Conservation (phyloP, 139 green algal species). For the Chlorella vulgaris region DNA sequence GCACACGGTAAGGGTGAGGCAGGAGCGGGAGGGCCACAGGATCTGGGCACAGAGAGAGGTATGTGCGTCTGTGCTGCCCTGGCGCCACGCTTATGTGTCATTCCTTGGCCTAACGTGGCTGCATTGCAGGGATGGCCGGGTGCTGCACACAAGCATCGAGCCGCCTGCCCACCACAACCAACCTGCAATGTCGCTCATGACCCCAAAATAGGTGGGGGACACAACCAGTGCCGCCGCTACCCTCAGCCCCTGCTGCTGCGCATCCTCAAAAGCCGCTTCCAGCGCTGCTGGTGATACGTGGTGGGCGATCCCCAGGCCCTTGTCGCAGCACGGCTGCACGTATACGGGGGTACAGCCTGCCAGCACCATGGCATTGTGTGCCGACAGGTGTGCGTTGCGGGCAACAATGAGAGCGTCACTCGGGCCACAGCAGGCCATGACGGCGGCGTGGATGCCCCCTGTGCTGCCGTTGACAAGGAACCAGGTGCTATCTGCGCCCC, state of each 20-base stretch:
- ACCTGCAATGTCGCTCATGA: slow-evolving; percentile 63
- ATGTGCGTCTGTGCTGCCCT: no score
- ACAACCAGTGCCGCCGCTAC: slow-evolving; percentile 74
- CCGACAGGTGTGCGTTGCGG: slow-evolving; percentile 86
- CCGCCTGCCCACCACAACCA: background rate
- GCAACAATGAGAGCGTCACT: slow-evolving; percentile 74
- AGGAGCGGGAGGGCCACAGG: background rate
- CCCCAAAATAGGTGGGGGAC: slow-evolving; percentile 91
- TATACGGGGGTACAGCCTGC: slow-evolving; percentile 47
- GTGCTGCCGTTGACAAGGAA: slow-evolving; percentile 95
- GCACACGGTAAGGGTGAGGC: background rate
- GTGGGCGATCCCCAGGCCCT: slow-evolving; percentile 58
- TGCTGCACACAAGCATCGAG: background rate
- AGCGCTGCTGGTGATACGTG: slow-evolving; percentile 60
- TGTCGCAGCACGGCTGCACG: slow-evolving; percentile 58
- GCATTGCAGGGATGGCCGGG: no score
- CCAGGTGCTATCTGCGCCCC: slow-evolving; percentile 79
- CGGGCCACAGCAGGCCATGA: slow-evolving; percentile 68
- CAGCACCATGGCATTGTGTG: slow-evolving; percentile 77
- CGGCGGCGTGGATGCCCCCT: slow-evolving; percentile 73
- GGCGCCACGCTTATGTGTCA: no score
- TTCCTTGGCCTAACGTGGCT: no score
- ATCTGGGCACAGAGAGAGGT: background rate
- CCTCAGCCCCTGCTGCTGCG: slow-evolving; percentile 1
- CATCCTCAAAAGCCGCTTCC: slow-evolving; percentile 43